Evolutionary conservation across 495 filamentous ascomycete species (phyloP), one percentile per base, ranked within the genome.

Genomic region (Venustampulla echinocandica): DNA sequence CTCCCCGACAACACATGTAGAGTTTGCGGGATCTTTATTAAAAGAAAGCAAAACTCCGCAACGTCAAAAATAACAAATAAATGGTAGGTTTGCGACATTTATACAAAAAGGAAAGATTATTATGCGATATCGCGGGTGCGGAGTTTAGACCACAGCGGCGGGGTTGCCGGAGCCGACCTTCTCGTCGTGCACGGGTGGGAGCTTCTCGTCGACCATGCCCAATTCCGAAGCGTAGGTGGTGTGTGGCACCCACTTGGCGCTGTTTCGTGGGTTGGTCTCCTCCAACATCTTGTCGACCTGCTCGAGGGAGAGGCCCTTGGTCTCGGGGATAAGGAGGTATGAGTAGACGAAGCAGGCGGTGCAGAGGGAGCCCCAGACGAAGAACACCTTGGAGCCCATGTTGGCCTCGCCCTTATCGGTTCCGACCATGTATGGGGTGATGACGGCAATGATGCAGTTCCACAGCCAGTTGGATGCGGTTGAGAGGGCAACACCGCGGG

Each of bases 211-310:
- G 27, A 30, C 27, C 40, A 52, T 44, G 14, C 54, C 55, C 72
- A 79, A 75, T 46, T 82, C 75, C 28, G 66, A 64, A 11, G 81
- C 81, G 50, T 82, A 88, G 14, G 85, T 90, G 42, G 67, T 67
- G 53, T 76, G 75, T 24, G 84, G 83, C 53, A 69, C 71, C 85
- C 86, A 90, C 60, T 76, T 79, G 60, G 71, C 62, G 38, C 80
- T 85, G 10, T 74, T 82, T 24, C 79, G 64, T 24, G 86, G 81
- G 3, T 73, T 85, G 4, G 79, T 78, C 70, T 90, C 84, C 63
- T 88, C 86, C 69, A 93, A 75, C 87, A 90, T 89, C 68, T 80
- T 78, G 68, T 92, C 87, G 55, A 93, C 84, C 63, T 93, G 85
- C 67, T 93, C 86, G 28, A 93, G 81, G 14, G 83, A 81, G 5